A percentile compares a stretch with the other conserved stretches of the same genome.
Conservation (phyloP, 1,139 yeast species). For the Pichia sp. region DNA sequence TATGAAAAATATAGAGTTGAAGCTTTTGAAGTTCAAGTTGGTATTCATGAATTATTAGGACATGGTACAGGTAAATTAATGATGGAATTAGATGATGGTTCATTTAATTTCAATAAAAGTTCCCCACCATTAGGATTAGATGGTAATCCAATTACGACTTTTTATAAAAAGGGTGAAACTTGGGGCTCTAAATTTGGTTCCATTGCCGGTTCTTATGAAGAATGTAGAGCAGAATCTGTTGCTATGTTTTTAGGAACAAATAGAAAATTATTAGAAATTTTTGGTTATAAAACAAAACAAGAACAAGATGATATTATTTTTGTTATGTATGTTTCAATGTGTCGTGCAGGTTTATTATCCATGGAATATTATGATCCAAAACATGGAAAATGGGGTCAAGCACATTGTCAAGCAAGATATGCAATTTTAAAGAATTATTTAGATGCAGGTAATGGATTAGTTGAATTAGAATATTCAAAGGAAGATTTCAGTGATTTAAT, state of each 20-base stretch:
- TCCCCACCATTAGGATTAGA: conserved; percentile 54
- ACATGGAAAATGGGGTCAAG: conserved; percentile 83
- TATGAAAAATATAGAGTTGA: conserved; percentile 72
- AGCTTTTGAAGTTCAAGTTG: conserved; percentile 88
- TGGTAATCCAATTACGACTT: conserved; percentile 55
- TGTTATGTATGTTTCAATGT: conserved; percentile 73
- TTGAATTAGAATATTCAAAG: conserved; percentile 44
- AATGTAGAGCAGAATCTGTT: conserved; percentile 87
- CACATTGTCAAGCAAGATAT: conserved; percentile 93
- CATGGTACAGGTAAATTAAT: conserved; percentile 86
- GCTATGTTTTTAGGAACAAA: conserved; percentile 76
- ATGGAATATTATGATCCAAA: conserved; percentile 84
- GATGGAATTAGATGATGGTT: conserved; percentile 52
- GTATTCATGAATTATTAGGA: conserved; percentile 86
- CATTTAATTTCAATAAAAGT: conserved; percentile 62
- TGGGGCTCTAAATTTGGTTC: conserved; percentile 86
- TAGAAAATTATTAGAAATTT: conserved; percentile 59
- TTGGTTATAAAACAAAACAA: conserved; percentile 52
- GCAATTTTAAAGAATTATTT: conserved; percentile 73
- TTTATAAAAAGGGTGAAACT: conserved; percentile 74
- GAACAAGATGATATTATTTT: conserved; percentile 61
- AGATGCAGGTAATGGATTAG: conserved; percentile 59
- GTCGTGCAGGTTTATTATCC: conserved; percentile 78
- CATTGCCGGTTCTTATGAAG: conserved; percentile 82
- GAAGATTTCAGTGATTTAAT: conserved; percentile 52